Evolutionary conservation across 805 yeast genomes (phyloP), one percentile per base, ranked within the genome.

Genomic region (Cyberlindnera subsufficiens): DNA sequence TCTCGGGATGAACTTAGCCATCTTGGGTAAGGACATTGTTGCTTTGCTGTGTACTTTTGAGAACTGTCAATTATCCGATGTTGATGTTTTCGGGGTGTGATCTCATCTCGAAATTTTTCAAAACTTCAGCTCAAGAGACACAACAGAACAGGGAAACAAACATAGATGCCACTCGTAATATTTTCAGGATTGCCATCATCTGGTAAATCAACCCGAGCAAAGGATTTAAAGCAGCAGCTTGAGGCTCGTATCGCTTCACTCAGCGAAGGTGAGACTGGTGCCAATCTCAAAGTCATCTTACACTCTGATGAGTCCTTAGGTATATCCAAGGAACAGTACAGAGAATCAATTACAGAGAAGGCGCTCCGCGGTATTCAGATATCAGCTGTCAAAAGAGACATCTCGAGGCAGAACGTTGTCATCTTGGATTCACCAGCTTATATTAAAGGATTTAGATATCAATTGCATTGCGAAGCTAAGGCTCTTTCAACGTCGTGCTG

Each of bases 361-460:
- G 72, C 83, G 20, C 80, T 87, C 0, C 72, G 98, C 39, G 95
- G 95, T 0, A 73, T 77, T 22, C 96, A 90, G 54, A 81, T 90
- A 66, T 78, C 95, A 0, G 96, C 95, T 0, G 93, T 91, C 15
- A 87, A 88, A 55, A 72, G 97, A 50, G 87, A 84, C 49, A 63
- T 93, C 3, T 71, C 85, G 1, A 72, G 81, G 32, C 68, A 74
- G 27, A 80, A 77, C 17, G 72, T 93, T 25, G 97, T 93, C 1
- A 79, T 93, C 15, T 70, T 93, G 41, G 99, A 93, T 60, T 77
- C 93, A 2, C 69, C 89, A 54, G 80, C 86, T 33, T 93, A 93
- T 60, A 93, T 93, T 55, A 93, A 93, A 59, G 99, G 99, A 0
- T 89, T 90, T 61, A 70, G 99, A 46, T 93, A 93, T 64, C 99